A percentile compares a stretch with the other conserved stretches of the same genome.
phyloP scores from a whole-genome alignment of 331 rosid species.

The Spiraea crenata region DNA sequence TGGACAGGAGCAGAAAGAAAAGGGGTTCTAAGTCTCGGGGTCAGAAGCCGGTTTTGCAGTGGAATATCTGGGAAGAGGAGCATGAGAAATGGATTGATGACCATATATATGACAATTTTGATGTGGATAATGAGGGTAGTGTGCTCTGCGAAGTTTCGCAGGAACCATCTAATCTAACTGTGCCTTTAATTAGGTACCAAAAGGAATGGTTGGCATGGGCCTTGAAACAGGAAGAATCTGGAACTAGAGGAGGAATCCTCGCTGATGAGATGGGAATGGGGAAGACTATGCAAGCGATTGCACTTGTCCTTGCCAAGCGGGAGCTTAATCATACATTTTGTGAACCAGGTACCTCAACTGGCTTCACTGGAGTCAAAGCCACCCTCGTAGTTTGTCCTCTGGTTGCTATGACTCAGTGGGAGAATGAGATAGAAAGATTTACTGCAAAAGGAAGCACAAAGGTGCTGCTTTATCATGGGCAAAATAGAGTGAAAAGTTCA shows the following conservation, averaged over 20 bases:
- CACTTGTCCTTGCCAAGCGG: slow-evolving; percentile 85
- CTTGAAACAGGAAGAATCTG: slow-evolving; percentile 67
- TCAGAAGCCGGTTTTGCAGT: slow-evolving; percentile 41
- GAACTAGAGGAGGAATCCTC: slow-evolving; percentile 77
- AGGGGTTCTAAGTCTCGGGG: slow-evolving; percentile 25
- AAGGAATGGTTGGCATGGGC: slow-evolving; percentile 99
- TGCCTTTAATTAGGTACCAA: slow-evolving; percentile 87
- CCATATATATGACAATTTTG: slow-evolving; percentile 37
- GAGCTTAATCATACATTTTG: slow-evolving; percentile 26
- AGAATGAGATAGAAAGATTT: slow-evolving; percentile 68
- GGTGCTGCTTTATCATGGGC: slow-evolving; percentile 83
- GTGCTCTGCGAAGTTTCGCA: slow-evolving; percentile 55
- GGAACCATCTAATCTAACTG: slow-evolving; percentile 56
- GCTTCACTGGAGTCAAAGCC: slow-evolving; percentile 45
- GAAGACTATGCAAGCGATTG: slow-evolving; percentile 93
- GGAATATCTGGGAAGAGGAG: slow-evolving; percentile 72
- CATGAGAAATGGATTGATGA: slow-evolving; percentile 69
- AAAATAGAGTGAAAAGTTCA: slow-evolving; percentile 56
- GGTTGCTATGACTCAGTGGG: slow-evolving; percentile 95
- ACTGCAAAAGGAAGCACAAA: slow-evolving; percentile 76
- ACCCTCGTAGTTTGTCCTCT: slow-evolving; percentile 92
- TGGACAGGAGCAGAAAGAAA: slow-evolving; percentile 18
- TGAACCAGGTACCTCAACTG: slow-evolving; percentile 52
- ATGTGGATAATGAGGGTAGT: slow-evolving; percentile 50
- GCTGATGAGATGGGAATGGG: slow-evolving; percentile 99